Evolutionary conservation across 495 filamentous ascomycete genomes (phyloP).

Genomic region (Hypoxylon fragiforme): DNA sequence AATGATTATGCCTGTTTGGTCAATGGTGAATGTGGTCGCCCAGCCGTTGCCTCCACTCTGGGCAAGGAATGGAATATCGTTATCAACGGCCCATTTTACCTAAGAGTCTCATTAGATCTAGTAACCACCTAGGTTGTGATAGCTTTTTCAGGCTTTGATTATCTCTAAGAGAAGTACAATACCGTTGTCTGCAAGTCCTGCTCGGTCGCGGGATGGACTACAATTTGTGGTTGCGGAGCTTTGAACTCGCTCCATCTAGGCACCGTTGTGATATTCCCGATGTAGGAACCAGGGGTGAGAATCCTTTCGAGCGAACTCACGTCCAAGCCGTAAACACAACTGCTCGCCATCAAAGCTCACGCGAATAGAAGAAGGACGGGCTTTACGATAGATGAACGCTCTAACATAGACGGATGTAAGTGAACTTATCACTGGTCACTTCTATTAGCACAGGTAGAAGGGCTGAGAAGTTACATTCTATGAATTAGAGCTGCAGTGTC

Average conservation of each 20-base stretch:
- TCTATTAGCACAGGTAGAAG: too few relatives aligned
- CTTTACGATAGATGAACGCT: too few relatives aligned
- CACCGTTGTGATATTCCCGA: background rate
- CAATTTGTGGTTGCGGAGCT: conserved; percentile 28
- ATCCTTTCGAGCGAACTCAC: background rate
- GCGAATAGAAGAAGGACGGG: too few relatives aligned
- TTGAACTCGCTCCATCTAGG: conserved; percentile 36
- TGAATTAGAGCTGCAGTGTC: too few relatives aligned
- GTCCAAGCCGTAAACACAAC: background rate
- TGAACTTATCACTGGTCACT: too few relatives aligned
- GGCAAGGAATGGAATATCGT: conserved; percentile 34
- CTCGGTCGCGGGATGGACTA: conserved; percentile 38
- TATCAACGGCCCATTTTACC: conserved; percentile 14
- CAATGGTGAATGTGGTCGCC: conserved; percentile 33
- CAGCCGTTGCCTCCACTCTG: conserved; percentile 40
- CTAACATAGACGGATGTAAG: too few relatives aligned
- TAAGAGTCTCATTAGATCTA: conserved; percentile 3
- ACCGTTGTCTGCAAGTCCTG: conserved; percentile 33
- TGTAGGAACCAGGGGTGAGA: background rate
- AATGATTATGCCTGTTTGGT: conserved; percentile 26
- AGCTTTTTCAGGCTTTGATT: too few relatives aligned
- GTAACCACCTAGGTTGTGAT: too few relatives aligned
- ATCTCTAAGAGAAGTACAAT: too few relatives aligned
- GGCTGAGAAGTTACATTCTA: too few relatives aligned
- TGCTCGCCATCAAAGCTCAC: too few relatives aligned